phyloP scores from a whole-genome alignment of 495 filamentous ascomycete genomes.

The Aspergillus bridgeri region DNA sequence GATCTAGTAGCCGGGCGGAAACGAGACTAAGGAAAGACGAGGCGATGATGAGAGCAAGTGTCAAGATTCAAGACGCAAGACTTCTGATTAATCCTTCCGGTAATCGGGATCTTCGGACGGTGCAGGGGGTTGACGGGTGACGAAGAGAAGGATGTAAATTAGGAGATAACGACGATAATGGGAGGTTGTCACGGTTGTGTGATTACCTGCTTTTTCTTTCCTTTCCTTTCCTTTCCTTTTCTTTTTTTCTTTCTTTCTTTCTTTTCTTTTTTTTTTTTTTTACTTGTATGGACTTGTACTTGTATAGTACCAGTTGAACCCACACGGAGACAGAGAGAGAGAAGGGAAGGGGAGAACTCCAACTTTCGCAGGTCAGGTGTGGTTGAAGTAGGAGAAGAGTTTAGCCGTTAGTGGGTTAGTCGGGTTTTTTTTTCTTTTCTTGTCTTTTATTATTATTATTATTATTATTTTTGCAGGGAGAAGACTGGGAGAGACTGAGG shows the following conservation, averaged over 20 bases:
- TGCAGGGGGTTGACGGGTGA: neutral
- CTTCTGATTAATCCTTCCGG: too few relatives aligned
- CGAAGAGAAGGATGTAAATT: neutral
- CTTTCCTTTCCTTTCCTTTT: too few relatives aligned
- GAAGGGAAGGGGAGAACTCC: neutral
- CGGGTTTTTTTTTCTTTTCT: too few relatives aligned
- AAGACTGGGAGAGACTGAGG: neutral
- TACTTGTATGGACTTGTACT: neutral
- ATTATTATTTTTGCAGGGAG: conserved; percentile 1
- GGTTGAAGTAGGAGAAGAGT: neutral
- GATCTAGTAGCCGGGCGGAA: neutral
- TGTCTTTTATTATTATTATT: too few relatives aligned
- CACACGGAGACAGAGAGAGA: too few relatives aligned
- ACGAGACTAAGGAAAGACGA: neutral
- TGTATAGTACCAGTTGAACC: neutral
- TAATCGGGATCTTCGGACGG: neutral
- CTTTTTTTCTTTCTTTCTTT: too few relatives aligned
- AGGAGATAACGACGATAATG: neutral
- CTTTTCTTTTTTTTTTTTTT: neutral
- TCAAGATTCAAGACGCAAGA: too few relatives aligned
- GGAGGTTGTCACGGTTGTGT: too few relatives aligned
- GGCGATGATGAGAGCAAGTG: neutral
- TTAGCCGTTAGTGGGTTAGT: neutral
- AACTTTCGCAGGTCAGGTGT: neutral
- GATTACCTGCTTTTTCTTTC: too few relatives aligned